Percentiles rank a stretch among this genome's conserved stretches.
Conservation (phyloP, 1,284 basidiomycete species). For the Apiotrichum domesticum region DNA sequence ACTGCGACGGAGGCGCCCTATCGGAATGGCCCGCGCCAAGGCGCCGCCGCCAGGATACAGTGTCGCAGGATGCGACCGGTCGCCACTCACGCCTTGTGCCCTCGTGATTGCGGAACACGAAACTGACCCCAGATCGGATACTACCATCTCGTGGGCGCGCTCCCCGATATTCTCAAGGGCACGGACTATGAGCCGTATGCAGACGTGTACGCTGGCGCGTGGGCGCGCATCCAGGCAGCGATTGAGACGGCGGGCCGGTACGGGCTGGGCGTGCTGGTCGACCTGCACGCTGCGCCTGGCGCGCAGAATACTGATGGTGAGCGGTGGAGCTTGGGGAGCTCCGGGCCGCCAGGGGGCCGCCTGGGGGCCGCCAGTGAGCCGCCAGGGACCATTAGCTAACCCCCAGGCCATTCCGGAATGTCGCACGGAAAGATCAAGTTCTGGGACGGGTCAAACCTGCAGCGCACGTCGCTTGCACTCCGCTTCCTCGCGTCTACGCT, state of each 20-base stretch:
- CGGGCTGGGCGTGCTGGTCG: slow-evolving; percentile 71
- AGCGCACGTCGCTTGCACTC: slow-evolving; percentile 54
- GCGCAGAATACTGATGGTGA: slow-evolving; percentile 50
- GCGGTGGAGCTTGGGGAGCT: background rate
- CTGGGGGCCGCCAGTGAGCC: background rate
- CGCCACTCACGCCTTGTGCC: no score
- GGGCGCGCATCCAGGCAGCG: slow-evolving; percentile 62
- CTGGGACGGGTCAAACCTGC: slow-evolving; percentile 52
- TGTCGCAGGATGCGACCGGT: no score
- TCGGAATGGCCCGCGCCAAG: no score
- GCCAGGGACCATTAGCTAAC: background rate
- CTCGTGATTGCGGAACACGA: no score
- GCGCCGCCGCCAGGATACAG: no score
- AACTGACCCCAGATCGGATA: slow-evolving; percentile 57
- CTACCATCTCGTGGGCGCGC: slow-evolving; percentile 63
- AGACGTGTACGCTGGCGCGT: slow-evolving; percentile 64
- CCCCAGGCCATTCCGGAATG: slow-evolving; percentile 39
- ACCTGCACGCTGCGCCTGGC: slow-evolving; percentile 50
- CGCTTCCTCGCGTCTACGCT: slow-evolving; percentile 50
- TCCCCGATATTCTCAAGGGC: slow-evolving; percentile 58
- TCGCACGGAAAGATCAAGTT: slow-evolving; percentile 43
- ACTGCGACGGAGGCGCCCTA: no score
- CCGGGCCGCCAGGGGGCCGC: background rate
- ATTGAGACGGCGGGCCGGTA: slow-evolving; percentile 58
- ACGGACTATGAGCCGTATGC: slow-evolving; percentile 65